Percentiles rank a stretch among this genome's conserved stretches.
These are phyloP conservation scores for Nigrograna mackinnonii DNA, from an alignment of 2,329 filamentous ascomycete species.

Conservation along the genomic window DNA sequence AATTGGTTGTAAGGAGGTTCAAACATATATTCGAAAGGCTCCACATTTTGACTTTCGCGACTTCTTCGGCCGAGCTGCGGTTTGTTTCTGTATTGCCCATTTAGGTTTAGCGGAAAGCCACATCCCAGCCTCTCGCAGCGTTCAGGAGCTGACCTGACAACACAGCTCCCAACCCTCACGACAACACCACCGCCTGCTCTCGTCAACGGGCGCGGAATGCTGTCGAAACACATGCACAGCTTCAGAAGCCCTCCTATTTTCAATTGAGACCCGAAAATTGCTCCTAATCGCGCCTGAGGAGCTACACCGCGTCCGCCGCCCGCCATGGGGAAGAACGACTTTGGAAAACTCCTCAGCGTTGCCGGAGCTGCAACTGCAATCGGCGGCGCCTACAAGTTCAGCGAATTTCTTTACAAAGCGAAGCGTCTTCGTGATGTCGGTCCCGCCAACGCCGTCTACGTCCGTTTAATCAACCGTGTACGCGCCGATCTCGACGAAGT, in stretches of 20 bases:
- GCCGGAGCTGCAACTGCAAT: slow-evolving; percentile 36
- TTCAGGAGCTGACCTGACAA: slow-evolving; percentile 25
- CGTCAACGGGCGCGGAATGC: slow-evolving; percentile 35
- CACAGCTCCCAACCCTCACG: slow-evolving; percentile 16
- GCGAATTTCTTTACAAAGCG: slow-evolving; percentile 39
- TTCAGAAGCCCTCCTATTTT: slow-evolving; percentile 19
- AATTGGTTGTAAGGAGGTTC: no score
- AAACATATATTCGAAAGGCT: no score
- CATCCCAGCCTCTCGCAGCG: slow-evolving; percentile 19
- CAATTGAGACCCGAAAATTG: slow-evolving; percentile 7
- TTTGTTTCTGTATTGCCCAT: slow-evolving; percentile 3
- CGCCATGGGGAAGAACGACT: slow-evolving; percentile 30
- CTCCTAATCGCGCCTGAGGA: not conserved
- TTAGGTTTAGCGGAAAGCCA: slow-evolving; percentile 12
- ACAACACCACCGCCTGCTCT: slow-evolving; percentile 23
- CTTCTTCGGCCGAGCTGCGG: no score
- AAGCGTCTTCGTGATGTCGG: slow-evolving; percentile 41
- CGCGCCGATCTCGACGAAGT: slow-evolving; percentile 42
- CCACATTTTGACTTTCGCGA: no score
- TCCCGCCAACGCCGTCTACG: slow-evolving; percentile 41
- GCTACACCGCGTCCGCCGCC: slow-evolving; percentile 7
- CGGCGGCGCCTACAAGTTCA: slow-evolving; percentile 42
- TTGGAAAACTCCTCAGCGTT: slow-evolving; percentile 31
- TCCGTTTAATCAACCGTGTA: slow-evolving; percentile 42
- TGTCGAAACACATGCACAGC: slow-evolving; percentile 30